These are phyloP conservation scores for Dentipellis fragilis DNA, from an alignment of 768 basidiomycete species.

Conservation along the genomic window DNA sequence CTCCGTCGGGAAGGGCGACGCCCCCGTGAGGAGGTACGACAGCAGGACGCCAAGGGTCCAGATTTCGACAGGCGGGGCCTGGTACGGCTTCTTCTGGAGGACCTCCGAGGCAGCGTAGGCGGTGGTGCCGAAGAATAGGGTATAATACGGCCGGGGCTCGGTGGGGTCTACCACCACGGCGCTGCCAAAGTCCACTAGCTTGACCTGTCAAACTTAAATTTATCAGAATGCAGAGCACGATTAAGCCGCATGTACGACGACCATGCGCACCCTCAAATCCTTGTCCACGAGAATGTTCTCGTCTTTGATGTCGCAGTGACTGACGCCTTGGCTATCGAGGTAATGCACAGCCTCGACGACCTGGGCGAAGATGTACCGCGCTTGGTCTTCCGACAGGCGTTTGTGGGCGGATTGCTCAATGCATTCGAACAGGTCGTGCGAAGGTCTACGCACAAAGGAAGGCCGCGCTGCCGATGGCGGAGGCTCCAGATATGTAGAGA, in stretches of 20 bases:
- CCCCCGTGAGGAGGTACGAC: conserved; percentile 87
- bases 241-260: neutral
- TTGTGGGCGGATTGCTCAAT: conserved; percentile 82
- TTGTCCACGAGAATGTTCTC: conserved; percentile 83
- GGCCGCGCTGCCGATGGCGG: conserved; percentile 19
- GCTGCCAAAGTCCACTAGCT: conserved; percentile 93
- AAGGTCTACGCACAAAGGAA: conserved; percentile 57
- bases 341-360: conserved; percentile 80
- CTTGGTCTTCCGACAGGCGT: conserved; percentile 66
- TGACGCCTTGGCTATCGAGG: conserved; percentile 73
- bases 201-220: conserved; percentile 43
- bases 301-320: conserved; percentile 95
- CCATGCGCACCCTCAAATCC: conserved; percentile 47
- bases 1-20: conserved; percentile 87
- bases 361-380: conserved; percentile 78
- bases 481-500: conserved; percentile 12
- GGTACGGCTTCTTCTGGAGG: conserved; percentile 78
- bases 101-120: conserved; percentile 96
- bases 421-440: conserved; percentile 91
- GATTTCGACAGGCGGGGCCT: conserved; percentile 89
- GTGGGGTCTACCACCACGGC: conserved; percentile 65
- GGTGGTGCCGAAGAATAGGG: conserved; percentile 84
- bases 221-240: conserved; percentile 6
- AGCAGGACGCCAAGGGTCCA: conserved; percentile 95
- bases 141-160: conserved; percentile 56